Evolutionary conservation across 306 rosid genomes (phyloP), one percentile per base, ranked within the genome.

Genomic region (Comarum palustre): DNA sequence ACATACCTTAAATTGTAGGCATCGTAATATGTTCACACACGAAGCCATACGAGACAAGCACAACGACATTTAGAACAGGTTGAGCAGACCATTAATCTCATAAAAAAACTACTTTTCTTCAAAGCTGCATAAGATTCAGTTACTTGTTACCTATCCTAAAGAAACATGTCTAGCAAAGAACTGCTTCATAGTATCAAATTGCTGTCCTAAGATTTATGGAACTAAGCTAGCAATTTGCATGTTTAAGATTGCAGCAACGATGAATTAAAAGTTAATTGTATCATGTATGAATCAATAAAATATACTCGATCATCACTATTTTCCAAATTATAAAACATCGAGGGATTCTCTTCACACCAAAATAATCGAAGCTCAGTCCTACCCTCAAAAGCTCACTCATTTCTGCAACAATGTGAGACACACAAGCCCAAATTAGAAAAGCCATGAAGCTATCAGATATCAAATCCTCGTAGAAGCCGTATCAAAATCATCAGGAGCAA

Each of bases 401-500:
- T 27, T 68, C 57, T 24, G 45, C 41, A 45, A 15, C 41, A 45
- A 25, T 67, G 57, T 27, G 41, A 0, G 24, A 67, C 24, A 5
- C 8, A 67, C 41, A 20, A 16, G 10, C 51, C 67, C 22, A 46
- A 46, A 19, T 57, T 7, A 31, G 48, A 57, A 29, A 58, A 52
- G 13, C 39, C 73, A 34, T 14, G 16, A 68, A 79, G 77, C 75
- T 73, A 92, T 89, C 93, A 87, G 66, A 46, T 14, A 46, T 67
- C 87, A 93, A 20, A 83, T 84, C 34, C 98, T 88, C 24, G 92
- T 93, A 73, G 92, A 86, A 0, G 97, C 42, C 8, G 96, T 79
- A 85, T 93, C 97, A 29, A 93, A 93, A 55, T 93, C 98, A 79
- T 90, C 98, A 9, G 98, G 98, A 22, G 97, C 98, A 77, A 93